Evolutionary conservation across 768 basidiomycete genomes (phyloP), one percentile per base, ranked within the genome.

Genomic region (Clitopilus passeckerianus): DNA sequence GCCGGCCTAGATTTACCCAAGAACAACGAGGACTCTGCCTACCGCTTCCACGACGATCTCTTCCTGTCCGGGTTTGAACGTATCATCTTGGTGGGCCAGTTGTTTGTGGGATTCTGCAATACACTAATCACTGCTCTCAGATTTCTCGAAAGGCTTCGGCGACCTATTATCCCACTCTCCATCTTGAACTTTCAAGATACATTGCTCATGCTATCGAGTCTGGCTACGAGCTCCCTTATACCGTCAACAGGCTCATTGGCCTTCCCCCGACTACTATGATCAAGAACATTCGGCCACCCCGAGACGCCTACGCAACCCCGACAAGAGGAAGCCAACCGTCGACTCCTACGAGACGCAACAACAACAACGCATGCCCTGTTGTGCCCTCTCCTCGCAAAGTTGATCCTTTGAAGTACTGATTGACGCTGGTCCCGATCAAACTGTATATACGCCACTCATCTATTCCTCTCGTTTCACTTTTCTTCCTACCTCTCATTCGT

Each of bases 131-230:
- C 59, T 44, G 56, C 34, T 27, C 35, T 14, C 50, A 98, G 95
- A 93, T 95, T 46, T 86, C 93, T 0, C 90, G 97, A 55, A 98
- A 98, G 73, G 94, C 97, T 15, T 98, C 95, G 16, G 86, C 89
- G 22, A 87, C 89, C 12, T 98, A 97, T 72, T 99, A 99, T 71
- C 93, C 95, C 0, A 89, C 86, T 2, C 82, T 99, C 1, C 97
- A 99, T 72, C 86, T 98, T 41, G 96, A 99, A 72, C 77, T 99
- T 55, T 84, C 94, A 14, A 86, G 95, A 33, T 98, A 98, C 70
- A 81, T 98, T 63, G 77, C 81, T 0, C 80, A 85, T 61, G 86
- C 88, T 2, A 73, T 73, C 23, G 77, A 80, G 15, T 82, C 91
- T 37, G 86, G 86, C 34, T 89, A 86, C 65, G 87, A 91, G 64